Base-by-base conservation (phyloP, 1,139 yeast species). In the Yamadazyma taylorii region DNA sequence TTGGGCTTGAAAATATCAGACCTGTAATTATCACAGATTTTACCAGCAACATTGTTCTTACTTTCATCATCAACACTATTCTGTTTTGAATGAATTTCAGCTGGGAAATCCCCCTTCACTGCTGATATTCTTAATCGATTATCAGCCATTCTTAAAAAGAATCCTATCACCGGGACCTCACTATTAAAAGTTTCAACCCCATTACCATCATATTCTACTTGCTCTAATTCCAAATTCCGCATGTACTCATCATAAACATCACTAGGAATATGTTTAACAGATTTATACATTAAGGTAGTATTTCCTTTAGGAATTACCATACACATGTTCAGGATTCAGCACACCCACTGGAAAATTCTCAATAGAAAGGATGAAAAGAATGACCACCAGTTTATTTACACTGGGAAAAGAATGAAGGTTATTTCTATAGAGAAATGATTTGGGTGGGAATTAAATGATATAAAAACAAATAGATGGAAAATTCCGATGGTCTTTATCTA, bases 231-330 rank as follows among this genome's bases (percentile, higher is more conserved):
- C 3, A 27, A 12, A 16, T 14, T 15, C 19, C 12, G 21, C 4
- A 27, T 15, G 16, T 15, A 27, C 21, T 27, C 21, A 16, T 27
- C 30, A n/a, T 27, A 27, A 9, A 27, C 21, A 16, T 27, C 30
- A n/a, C 30, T 27, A 9, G 30, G 30, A n/a, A 27, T 27, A 9
- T 27, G 19, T 10, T 27, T 7, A 16, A 27, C 21, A 4, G 30
- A n/a, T 27, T 27, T 27, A 16, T 16, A 27, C 21, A 14, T 27
- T 12, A 27, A 27, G 8, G 10, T 12, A 3, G 30, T 27, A 16
- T 27, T 12, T 5, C 24, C 32, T 14, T 30, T 30, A 4, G 32
- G 32, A 14, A 30, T 30, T 9, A 14, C 32, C 32, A 30, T 30
- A 30, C 32, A 30, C 32, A 30, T 30, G 9, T 16, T 27, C 12